Evolutionary conservation across 768 basidiomycete genomes (phyloP).

Genomic region (Mycena galericulata): DNA sequence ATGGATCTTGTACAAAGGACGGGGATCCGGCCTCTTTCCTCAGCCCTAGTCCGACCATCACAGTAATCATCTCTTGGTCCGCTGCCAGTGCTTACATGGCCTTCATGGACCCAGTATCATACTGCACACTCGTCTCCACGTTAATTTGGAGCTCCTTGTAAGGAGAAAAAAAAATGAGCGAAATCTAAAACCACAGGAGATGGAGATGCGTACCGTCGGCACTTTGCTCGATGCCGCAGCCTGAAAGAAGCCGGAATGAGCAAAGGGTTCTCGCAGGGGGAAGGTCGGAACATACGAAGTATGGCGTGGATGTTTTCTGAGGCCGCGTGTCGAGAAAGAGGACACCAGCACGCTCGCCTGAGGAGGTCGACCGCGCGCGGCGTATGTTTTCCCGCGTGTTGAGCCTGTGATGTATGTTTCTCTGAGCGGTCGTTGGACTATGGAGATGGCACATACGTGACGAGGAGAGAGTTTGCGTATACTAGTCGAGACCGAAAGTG

Average conservation of each 20-base stretch:
- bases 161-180: neutral
- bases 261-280: neutral
- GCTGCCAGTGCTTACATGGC: too few species aligned
- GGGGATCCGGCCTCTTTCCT: too few species aligned
- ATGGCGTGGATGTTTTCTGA: neutral
- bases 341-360: slow-evolving; percentile 18
- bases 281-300: slow-evolving; percentile 8
- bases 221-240: neutral
- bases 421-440: neutral
- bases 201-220: neutral
- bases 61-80: too few species aligned
- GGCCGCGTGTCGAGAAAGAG: slow-evolving; percentile 24
- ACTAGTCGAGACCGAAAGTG: neutral
- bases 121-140: slow-evolving; percentile 29
- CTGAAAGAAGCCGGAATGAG: neutral
- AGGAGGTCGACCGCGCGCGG: slow-evolving; percentile 11
- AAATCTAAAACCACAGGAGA: neutral
- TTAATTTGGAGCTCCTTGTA: slow-evolving; percentile 31
- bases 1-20: too few species aligned
- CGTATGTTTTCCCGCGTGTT: slow-evolving; percentile 28
- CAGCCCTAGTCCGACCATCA: too few species aligned
- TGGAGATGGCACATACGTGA: slow-evolving; percentile 14
- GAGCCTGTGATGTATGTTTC: slow-evolving; percentile 3
- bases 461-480: slow-evolving; percentile 27
- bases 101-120: too few species aligned